Conservation (phyloP, 2,329 filamentous ascomycete species). For the Fusarium decemcellulare region DNA sequence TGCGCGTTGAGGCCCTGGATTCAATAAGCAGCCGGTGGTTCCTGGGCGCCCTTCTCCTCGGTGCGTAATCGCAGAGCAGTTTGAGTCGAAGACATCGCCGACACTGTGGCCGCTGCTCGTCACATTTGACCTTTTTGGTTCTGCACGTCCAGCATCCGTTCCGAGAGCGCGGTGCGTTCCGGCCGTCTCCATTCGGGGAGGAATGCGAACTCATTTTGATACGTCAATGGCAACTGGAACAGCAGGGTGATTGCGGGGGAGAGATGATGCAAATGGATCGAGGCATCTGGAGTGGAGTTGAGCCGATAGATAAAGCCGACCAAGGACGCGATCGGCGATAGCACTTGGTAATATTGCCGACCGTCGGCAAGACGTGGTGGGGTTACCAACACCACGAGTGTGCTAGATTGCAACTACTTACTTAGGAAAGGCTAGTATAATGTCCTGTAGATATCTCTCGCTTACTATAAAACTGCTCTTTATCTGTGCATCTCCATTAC, state of each 20-base stretch:
- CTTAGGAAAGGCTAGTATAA: background rate
- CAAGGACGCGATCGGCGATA: no score
- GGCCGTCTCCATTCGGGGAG: constrained; percentile 1
- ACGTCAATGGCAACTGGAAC: background rate
- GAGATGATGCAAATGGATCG: background rate
- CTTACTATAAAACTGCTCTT: background rate
- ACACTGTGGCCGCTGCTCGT: constrained; percentile 47
- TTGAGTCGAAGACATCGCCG: constrained; percentile 45
- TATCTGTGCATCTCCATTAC: background rate
- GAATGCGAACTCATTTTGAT: background rate
- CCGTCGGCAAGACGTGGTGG: no score
- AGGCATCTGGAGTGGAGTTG: background rate
- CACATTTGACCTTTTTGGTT: constrained; percentile 51
- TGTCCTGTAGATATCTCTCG: background rate
- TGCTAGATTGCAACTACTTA: no score
- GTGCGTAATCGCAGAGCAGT: constrained; percentile 48
- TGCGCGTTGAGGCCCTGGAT: background rate
- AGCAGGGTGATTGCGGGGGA: background rate
- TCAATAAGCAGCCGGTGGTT: background rate
- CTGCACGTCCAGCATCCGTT: constrained; percentile 49
- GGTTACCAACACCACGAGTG: no score
- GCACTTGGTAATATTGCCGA: no score
- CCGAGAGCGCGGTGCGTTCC: constrained; percentile 34
- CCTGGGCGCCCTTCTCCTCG: constrained; percentile 28
- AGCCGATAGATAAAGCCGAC: no score